Evolutionary conservation across 768 basidiomycete genomes (phyloP).

Genomic region (Ephemerocybe angulata): DNA sequence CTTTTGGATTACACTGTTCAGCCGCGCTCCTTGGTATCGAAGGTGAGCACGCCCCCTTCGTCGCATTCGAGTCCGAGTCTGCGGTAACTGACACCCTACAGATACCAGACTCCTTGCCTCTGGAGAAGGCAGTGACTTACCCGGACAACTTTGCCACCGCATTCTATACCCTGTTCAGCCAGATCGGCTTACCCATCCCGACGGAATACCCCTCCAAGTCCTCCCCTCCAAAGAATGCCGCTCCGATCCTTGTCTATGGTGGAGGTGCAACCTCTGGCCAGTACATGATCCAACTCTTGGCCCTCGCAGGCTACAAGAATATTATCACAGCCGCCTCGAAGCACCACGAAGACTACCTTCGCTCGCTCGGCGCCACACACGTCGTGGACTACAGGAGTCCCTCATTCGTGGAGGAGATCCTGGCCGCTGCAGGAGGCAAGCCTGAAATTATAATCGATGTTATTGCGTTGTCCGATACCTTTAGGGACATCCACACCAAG

Average conservation of each 20-base stretch:
- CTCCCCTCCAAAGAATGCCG: slow-evolving; percentile 27
- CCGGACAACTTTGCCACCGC: slow-evolving; percentile 42
- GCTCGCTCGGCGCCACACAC: slow-evolving; percentile 36
- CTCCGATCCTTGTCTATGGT: slow-evolving; percentile 43
- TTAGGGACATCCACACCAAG: slow-evolving; percentile 34
- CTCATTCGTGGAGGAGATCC: slow-evolving; percentile 32
- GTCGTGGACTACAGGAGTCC: slow-evolving; percentile 39
- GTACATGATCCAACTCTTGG: slow-evolving; percentile 36
- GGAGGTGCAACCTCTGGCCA: slow-evolving; percentile 39
- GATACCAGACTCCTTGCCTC: slow-evolving; percentile 38
- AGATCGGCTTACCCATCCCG: slow-evolving; percentile 34
- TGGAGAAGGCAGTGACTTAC: slow-evolving; percentile 34
- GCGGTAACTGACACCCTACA: slow-evolving; percentile 13
- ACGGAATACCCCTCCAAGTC: slow-evolving; percentile 26
- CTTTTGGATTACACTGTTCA: slow-evolving; percentile 35
- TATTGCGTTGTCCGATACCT: slow-evolving; percentile 32
- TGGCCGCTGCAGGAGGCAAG: slow-evolving; percentile 29
- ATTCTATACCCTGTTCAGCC: slow-evolving; percentile 38
- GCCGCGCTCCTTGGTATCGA: slow-evolving; percentile 26
- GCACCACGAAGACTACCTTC: slow-evolving; percentile 36
- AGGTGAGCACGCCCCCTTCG: slow-evolving; percentile 24
- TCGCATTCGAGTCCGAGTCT: not conserved
- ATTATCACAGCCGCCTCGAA: slow-evolving; percentile 41
- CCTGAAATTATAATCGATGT: slow-evolving; percentile 33
- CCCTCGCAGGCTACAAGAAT: slow-evolving; percentile 38